Conservation (phyloP, 2,329 filamentous ascomycete genomes). For the Diplodia intermedia region DNA sequence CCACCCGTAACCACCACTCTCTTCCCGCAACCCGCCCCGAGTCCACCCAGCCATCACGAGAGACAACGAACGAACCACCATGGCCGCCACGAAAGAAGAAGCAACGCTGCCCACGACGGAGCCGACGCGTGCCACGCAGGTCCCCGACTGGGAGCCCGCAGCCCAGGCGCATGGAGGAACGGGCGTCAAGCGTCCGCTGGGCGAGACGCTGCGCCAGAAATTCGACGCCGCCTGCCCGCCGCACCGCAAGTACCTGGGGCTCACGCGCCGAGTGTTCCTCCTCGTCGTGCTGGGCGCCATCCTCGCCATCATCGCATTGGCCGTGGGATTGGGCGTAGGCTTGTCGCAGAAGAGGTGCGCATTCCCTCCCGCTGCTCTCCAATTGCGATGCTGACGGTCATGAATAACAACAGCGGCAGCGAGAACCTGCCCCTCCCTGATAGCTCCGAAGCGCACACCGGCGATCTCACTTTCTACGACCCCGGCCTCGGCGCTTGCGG, state of each 20-base stretch:
- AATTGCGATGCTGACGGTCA: neutral
- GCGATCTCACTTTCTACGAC: constrained; percentile 73
- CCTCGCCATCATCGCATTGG: constrained; percentile 21
- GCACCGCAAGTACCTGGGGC: constrained; percentile 16
- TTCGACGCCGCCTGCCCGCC: constrained; percentile 12
- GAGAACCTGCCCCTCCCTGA: constrained; percentile 29
- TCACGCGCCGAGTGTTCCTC: constrained; percentile 20
- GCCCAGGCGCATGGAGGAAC: constrained; percentile 1
- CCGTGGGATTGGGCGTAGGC: constrained; percentile 22
- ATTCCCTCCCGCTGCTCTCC: too few relatives aligned
- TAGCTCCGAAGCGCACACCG: constrained; percentile 45
- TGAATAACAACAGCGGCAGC: neutral
- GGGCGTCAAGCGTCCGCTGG: neutral
- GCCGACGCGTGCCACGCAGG: constrained; percentile 10
- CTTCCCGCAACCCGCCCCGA: neutral
- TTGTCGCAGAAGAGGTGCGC: constrained; percentile 14
- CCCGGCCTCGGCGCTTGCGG: constrained; percentile 75
- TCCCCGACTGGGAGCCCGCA: constrained; percentile 30
- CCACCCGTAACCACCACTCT: neutral
- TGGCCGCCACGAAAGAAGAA: constrained; percentile 16
- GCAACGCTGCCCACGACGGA: constrained; percentile 9
- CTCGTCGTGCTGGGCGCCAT: constrained; percentile 13
- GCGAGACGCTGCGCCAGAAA: constrained; percentile 17
- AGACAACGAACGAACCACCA: neutral
- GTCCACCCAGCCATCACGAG: constrained; percentile 22